A percentile compares a stretch with the other conserved stretches of the same genome.
These are phyloP conservation scores for Phytophthora ohioensis DNA, from an alignment of 352 stramenopile genomes.

Conservation along the genomic window DNA sequence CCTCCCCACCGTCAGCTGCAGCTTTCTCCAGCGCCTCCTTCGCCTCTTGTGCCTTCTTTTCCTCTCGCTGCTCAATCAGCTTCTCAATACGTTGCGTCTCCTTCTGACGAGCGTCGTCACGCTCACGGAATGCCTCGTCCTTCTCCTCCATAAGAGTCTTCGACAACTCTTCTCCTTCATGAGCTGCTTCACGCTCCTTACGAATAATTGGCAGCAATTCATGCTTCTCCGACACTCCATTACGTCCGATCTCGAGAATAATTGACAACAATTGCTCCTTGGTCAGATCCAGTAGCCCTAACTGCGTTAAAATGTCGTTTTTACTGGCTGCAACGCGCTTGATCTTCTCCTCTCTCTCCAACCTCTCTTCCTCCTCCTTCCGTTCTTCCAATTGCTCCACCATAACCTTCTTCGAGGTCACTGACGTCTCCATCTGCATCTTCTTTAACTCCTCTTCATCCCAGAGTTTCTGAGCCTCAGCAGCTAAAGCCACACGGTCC, in stretches of 20 bases:
- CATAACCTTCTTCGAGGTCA: conserved; percentile 42
- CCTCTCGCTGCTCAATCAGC: conserved; percentile 57
- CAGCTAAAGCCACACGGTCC: conserved; percentile 47
- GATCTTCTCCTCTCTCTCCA: conserved; percentile 63
- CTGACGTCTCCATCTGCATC: conserved; percentile 36
- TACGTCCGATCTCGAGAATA: conserved; percentile 65
- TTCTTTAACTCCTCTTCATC: conserved; percentile 44
- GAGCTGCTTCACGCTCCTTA: conserved; percentile 48
- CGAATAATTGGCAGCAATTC: conserved; percentile 66
- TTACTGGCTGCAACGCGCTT: conserved; percentile 53
- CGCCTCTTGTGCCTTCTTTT: conserved; percentile 36
- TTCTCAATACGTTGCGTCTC: conserved; percentile 67
- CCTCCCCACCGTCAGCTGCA: conserved; percentile 17
- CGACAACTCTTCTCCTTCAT: conserved; percentile 35
- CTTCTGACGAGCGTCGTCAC: conserved; percentile 58
- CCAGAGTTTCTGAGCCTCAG: conserved; percentile 46
- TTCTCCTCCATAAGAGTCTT: conserved; percentile 60
- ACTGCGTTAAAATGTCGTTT: conserved; percentile 51
- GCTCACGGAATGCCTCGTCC: conserved; percentile 57
- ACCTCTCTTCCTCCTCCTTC: conserved; percentile 50
- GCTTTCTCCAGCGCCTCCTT: conserved; percentile 43
- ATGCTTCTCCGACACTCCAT: conserved; percentile 52
- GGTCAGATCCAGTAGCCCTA: conserved; percentile 70
- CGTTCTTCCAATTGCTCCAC: conserved; percentile 52
- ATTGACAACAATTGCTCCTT: conserved; percentile 67